Evolutionary conservation across 2,329 filamentous ascomycete species (phyloP).

Genomic region (Aspergillus glaucus): DNA sequence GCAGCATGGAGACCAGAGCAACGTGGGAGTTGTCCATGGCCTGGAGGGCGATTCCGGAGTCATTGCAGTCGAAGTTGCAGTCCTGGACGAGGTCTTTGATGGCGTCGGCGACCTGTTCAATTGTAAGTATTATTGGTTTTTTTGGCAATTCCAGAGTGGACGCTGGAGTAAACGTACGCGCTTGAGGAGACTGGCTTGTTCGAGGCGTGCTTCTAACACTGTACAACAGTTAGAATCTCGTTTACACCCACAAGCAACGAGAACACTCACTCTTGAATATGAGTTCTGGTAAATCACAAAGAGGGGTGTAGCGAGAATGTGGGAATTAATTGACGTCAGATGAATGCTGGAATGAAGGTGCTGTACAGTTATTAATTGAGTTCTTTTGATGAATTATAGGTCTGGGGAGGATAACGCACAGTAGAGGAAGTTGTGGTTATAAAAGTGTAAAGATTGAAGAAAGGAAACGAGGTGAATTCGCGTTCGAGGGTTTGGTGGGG

Average conservation of each 20-base stretch:
- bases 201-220: conserved; percentile 96
- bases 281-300: neutral
- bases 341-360: neutral
- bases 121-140: neutral
- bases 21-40: conserved; percentile 99
- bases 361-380: neutral
- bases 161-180: conserved; percentile 55
- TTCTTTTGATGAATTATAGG: too few species aligned
- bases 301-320: neutral
- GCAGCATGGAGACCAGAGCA: conserved; percentile 96
- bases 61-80: conserved; percentile 99
- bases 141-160: neutral
- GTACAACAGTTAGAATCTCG: conserved; percentile 11
- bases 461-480: conserved; percentile 17
- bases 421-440: neutral
- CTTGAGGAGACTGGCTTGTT: conserved; percentile 90
- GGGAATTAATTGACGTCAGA: neutral
- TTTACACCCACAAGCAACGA: conserved; percentile 1
- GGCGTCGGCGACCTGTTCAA: conserved; percentile 78
- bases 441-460: neutral
- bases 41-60: conserved; percentile 94
- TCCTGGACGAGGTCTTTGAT: conserved; percentile 99
- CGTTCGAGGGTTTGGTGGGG: conserved; percentile 23
- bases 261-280: conserved; percentile 25
- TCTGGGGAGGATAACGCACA: conserved; percentile 1